These are phyloP conservation scores for Erodium chrysanthum DNA, from an alignment of 441 rosid genomes.

Conservation along the genomic window DNA sequence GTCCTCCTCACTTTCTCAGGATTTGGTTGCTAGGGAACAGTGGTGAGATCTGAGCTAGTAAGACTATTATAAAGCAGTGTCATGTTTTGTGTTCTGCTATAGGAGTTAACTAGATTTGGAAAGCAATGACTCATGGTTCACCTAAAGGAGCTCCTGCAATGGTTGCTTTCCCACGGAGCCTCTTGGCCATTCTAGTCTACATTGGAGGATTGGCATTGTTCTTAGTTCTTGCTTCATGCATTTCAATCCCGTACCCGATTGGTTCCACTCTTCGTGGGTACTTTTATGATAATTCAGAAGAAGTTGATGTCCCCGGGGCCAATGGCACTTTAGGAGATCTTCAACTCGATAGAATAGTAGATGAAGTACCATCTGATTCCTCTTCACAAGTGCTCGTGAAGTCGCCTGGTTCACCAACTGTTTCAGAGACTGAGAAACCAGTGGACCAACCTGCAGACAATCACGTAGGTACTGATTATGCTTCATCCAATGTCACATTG, in stretches of 20 bases:
- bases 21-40: background rate
- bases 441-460: conserved; percentile 10
- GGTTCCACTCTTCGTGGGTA: conserved; percentile 46
- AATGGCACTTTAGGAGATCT: conserved; percentile 18
- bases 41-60: background rate
- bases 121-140: conserved; percentile 49
- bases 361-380: conserved; percentile 15
- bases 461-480: conserved; percentile 16
- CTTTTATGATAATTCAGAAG: conserved; percentile 41
- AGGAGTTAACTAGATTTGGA: conserved; percentile 11
- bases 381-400: conserved; percentile 12
- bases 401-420: conserved; percentile 16
- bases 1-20: background rate
- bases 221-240: conserved; percentile 55
- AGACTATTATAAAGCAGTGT: background rate
- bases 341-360: conserved; percentile 13
- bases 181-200: conserved; percentile 44
- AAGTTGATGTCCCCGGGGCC: conserved; percentile 22
- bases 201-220: conserved; percentile 52
- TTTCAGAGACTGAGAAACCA: conserved; percentile 8
- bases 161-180: conserved; percentile 46
- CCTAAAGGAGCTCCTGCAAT: conserved; percentile 34
- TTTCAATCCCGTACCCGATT: conserved; percentile 53
- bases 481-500: conserved; percentile 15
- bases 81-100: background rate